Base-by-base conservation (phyloP, 306 rosid species). In the Arachis hypogaea region DNA sequence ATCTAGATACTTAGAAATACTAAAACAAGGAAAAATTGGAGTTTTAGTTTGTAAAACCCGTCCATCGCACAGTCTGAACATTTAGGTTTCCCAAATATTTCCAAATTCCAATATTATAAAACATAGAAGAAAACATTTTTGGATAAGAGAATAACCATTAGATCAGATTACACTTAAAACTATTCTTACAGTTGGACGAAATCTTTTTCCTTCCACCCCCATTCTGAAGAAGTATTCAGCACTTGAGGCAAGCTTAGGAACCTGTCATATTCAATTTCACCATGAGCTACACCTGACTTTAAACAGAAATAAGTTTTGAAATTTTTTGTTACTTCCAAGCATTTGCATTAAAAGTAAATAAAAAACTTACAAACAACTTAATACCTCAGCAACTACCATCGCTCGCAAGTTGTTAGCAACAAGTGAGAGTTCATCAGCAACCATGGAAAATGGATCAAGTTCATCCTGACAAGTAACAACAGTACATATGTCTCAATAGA, bases 171-270 rank as follows among this genome's bases (percentile, higher is more conserved):
- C 55, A 59, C 73, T 60, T 49, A 72, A 46, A 66, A 76, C 43
- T 72, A 49, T 65, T 12, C 86, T 81, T 89, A 93, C 98, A 77
- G 98, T 93, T 18, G 98, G 98, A 66, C 98, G 98, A 78, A 93
- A 91, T 77, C 98, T 86, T 72, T 93, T 93, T 70, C 98, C 98
- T 83, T 93, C 98, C 63, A 91, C 94, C 44, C 98, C 98, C 88
- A 93, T 77, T 82, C 88, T 93, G 84, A 93, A 93, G 75, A 93
- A 88, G 82, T 89, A 91, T 73, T 93, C 98, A 60, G 98, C 98
- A 76, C 96, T 93, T 0, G 92, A 88, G 50, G 97, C 97, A 85
- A 93, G 98, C 88, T 93, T 93, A 9, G 98, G 98, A 63, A 93
- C 98, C 98, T 93, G 87, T 42, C 75, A 66, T 46, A 79, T 68